These are phyloP conservation scores for Candida sanyaensis DNA, from an alignment of 1,139 yeast species.

Conservation along the genomic window DNA sequence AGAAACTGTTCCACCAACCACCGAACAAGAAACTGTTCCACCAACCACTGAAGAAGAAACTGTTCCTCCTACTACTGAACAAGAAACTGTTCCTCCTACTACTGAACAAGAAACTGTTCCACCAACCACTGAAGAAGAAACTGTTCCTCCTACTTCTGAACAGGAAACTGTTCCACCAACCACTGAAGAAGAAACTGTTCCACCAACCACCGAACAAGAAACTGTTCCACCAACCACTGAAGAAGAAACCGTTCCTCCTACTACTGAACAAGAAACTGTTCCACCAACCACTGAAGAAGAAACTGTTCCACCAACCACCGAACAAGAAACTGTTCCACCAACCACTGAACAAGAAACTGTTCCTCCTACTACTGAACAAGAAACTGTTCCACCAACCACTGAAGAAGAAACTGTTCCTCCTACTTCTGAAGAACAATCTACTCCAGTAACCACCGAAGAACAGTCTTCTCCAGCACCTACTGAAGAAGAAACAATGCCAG, in stretches of 20 bases:
- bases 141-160: no score
- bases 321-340: neutral
- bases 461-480: no score
- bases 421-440: no score
- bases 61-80: no score
- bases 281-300: slow-evolving; percentile 16
- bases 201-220: neutral
- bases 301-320: slow-evolving; percentile 9
- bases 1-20: neutral
- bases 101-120: no score
- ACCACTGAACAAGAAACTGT: no score
- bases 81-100: no score
- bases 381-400: neutral
- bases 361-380: no score
- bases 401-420: no score
- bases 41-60: slow-evolving; percentile 8
- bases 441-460: neutral
- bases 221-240: neutral
- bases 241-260: neutral
- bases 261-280: neutral
- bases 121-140: no score
- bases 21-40: slow-evolving; percentile 3
- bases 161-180: no score
- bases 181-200: neutral
- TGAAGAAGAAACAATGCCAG: neutral